phyloP scores from a whole-genome alignment of 2,329 filamentous ascomycete genomes.

The Shiraia sp. region DNA sequence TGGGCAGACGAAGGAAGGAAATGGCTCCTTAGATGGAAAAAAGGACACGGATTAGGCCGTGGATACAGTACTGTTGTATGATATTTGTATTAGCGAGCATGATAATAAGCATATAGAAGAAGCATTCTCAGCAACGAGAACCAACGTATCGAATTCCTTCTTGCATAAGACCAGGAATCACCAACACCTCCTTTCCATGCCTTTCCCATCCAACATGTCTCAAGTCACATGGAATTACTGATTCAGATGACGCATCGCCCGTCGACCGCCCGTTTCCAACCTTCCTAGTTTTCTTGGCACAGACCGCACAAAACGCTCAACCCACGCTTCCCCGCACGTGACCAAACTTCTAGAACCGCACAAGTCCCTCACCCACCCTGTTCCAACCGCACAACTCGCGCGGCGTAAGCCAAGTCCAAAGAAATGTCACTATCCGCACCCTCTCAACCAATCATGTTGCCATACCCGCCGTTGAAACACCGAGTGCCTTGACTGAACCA shows the following conservation, averaged over 20 bases:
- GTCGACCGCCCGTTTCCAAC: not conserved
- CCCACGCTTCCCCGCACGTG: slow-evolving; percentile 7
- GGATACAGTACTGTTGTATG: slow-evolving; percentile 47
- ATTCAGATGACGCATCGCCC: too few relatives aligned
- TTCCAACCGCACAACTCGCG: too few relatives aligned
- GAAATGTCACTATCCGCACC: not conserved
- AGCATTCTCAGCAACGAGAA: too few relatives aligned
- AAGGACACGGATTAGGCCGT: slow-evolving; percentile 34
- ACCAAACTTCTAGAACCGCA: slow-evolving; percentile 8
- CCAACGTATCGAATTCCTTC: too few relatives aligned
- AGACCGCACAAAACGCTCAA: slow-evolving; percentile 13
- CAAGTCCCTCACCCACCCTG: slow-evolving; percentile 8
- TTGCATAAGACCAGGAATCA: too few relatives aligned
- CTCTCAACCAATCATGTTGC: not conserved
- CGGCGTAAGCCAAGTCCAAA: too few relatives aligned
- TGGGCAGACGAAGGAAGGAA: slow-evolving; percentile 94
- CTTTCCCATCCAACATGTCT: too few relatives aligned
- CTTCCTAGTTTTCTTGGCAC: not conserved
- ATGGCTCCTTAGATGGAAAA: slow-evolving; percentile 56
- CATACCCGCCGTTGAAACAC: too few relatives aligned
- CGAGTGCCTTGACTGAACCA: too few relatives aligned
- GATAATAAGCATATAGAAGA: not conserved
- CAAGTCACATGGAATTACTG: too few relatives aligned
- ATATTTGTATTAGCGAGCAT: slow-evolving; percentile 13
- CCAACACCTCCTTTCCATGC: too few relatives aligned